phyloP scores from a whole-genome alignment of 2,329 filamentous ascomycete genomes.

The Colletotrichum sublineola region DNA sequence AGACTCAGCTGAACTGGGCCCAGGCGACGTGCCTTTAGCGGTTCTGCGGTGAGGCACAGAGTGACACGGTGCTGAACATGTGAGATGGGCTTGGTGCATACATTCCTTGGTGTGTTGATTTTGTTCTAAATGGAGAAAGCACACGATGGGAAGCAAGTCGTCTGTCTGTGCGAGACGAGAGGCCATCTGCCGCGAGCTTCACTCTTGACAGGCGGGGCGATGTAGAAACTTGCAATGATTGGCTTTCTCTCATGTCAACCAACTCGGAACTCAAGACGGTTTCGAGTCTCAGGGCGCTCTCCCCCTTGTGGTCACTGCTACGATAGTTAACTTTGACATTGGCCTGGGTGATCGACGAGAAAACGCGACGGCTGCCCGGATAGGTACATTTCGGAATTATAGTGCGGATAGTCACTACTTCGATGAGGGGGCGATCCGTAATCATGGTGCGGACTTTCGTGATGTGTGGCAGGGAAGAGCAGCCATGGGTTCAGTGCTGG shows the following conservation, averaged over 20 bases:
- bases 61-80: constrained; percentile 30
- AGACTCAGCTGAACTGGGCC: constrained; percentile 14
- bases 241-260: constrained; percentile 9
- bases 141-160: background rate
- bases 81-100: background rate
- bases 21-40: constrained; percentile 19
- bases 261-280: constrained; percentile 16
- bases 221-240: background rate
- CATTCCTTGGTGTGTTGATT: background rate
- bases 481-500: constrained; percentile 21
- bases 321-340: constrained; percentile 10
- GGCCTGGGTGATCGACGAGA: background rate
- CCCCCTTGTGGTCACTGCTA: background rate
- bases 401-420: constrained; percentile 6
- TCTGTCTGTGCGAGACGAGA: background rate
- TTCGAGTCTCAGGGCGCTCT: constrained; percentile 3
- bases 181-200: background rate
- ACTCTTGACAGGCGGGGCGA: background rate
- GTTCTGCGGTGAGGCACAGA: constrained; percentile 28
- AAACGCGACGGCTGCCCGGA: background rate
- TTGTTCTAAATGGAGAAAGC: background rate
- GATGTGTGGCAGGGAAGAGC: constrained; percentile 22
- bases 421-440: constrained; percentile 29
- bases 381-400: background rate
- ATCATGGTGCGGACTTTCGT: constrained; percentile 25